Evolutionary conservation across 495 filamentous ascomycete species (phyloP).

Genomic region (Glutinoglossum americanum): DNA sequence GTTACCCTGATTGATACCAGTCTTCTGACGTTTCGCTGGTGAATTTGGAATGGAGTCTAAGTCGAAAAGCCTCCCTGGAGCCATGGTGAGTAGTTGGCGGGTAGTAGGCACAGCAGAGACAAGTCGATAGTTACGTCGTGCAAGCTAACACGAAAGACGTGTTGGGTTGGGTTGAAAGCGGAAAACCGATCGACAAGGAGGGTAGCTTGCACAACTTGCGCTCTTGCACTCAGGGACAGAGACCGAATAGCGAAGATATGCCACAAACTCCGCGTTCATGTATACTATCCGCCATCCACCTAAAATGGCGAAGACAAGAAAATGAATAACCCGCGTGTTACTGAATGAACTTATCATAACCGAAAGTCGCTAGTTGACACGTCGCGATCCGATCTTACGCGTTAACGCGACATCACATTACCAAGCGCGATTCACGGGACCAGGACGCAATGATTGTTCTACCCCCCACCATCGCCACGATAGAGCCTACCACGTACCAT

Average conservation of each 20-base stretch:
- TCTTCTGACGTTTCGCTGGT: slow-evolving; percentile 27
- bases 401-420: not conserved
- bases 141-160: not conserved
- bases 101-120: no score
- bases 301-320: not conserved
- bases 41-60: slow-evolving; percentile 24
- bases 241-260: not conserved
- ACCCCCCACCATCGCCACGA: not conserved
- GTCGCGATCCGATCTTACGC: not conserved
- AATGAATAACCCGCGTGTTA: no score
- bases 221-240: no score
- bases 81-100: not conserved
- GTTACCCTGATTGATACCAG: slow-evolving; percentile 14
- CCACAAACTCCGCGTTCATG: not conserved
- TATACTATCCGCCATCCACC: not conserved
- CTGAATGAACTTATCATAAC: no score
- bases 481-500: not conserved
- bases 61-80: not conserved
- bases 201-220: no score
- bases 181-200: no score
- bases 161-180: not conserved
- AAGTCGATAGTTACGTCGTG: not conserved
- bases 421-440: no score
- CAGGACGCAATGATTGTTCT: no score
- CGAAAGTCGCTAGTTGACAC: no score